Base-by-base conservation (phyloP, 2,329 filamentous ascomycete species). In the Neoascochyta sp. region DNA sequence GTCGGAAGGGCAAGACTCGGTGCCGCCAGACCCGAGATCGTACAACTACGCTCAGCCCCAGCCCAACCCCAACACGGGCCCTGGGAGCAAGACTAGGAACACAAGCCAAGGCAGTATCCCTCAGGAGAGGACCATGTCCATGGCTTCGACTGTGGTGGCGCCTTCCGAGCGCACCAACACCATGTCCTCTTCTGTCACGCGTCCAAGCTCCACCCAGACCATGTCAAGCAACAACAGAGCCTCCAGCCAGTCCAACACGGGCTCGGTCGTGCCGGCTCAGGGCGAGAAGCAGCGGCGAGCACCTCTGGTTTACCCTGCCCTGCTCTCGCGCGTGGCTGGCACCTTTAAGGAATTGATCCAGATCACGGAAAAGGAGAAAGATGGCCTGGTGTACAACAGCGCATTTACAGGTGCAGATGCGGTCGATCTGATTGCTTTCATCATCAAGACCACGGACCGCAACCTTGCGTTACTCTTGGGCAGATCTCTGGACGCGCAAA, bases 351-450 rank as follows among this genome's bases (percentile, higher is more conserved):
- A 93, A 50, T 83, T 90, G 62, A 88, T 98, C 27, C 77, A 81
- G 14, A 76, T 89, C 14, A 81, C 83, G 30, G 92, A 96, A 54
- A 80, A 89, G 41, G 88, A 87, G 43, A 98, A 98, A 73, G 95
- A 98, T 70, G 90, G 90, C 33, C 71, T 98, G 39, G 88, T 90
- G 3, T 98, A 98, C 69, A 94, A 95, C 63, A 95, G 92, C 64
- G 86, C 90, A 3, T 98, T 98, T 61, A 94, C 87, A 39, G 92
- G 92, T 47, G 84, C 86, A 14, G 92, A 98, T 61, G 90, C 92
- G 12, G 92, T 98, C 12, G 92, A 98, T 61, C 76, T 96, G 36
- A 83, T 98, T 44, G 86, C 86, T 1, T 94, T 93, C 57, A 96
- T 98, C 46, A 96, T 98, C 63, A 84, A 93, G 56, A 98, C 92